Percentiles rank a stretch among this genome's conserved stretches.
These are phyloP conservation scores for Exophiala sp. DNA, from an alignment of 2,329 filamentous ascomycete genomes.

Conservation along the genomic window DNA sequence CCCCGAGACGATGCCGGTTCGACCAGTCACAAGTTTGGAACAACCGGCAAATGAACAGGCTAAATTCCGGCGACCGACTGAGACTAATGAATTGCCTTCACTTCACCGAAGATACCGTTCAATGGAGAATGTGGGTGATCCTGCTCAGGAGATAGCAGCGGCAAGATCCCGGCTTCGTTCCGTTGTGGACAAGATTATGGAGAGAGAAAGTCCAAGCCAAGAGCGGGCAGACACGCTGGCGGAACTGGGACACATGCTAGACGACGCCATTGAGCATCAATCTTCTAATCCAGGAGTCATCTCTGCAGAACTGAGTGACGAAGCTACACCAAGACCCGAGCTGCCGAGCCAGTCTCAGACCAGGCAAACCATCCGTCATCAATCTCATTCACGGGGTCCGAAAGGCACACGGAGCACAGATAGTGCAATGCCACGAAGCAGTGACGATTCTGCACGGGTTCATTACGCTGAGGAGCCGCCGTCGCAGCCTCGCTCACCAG, in stretches of 20 bases:
- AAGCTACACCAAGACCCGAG: constrained; percentile 5
- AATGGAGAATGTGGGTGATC: constrained; percentile 15
- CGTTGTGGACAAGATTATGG: constrained; percentile 10
- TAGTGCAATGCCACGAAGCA: constrained; percentile 13
- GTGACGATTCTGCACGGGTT: constrained; percentile 15
- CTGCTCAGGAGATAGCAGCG: constrained; percentile 18
- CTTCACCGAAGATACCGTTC: constrained; percentile 14
- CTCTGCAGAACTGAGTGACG: constrained; percentile 6
- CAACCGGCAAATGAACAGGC: not conserved
- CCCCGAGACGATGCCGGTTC: constrained; percentile 1
- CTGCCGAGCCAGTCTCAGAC: constrained; percentile 5
- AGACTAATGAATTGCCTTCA: not conserved
- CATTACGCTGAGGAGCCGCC: constrained; percentile 6
- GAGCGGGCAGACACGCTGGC: constrained; percentile 19
- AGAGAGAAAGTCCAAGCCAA: constrained; percentile 2
- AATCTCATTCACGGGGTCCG: constrained; percentile 7
- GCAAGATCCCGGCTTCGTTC: constrained; percentile 22
- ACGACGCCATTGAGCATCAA: constrained; percentile 25
- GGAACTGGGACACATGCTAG: constrained; percentile 27
- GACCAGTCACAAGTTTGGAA: constrained; percentile 19
- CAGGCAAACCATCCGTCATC: constrained; percentile 3
- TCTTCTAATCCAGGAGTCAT: constrained; percentile 7
- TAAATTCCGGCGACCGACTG: not conserved
- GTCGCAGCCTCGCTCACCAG: not conserved
- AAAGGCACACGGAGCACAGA: constrained; percentile 11